These are phyloP conservation scores for Pestalotiopsis sp. DNA, from an alignment of 2,329 filamentous ascomycete species.

Conservation along the genomic window DNA sequence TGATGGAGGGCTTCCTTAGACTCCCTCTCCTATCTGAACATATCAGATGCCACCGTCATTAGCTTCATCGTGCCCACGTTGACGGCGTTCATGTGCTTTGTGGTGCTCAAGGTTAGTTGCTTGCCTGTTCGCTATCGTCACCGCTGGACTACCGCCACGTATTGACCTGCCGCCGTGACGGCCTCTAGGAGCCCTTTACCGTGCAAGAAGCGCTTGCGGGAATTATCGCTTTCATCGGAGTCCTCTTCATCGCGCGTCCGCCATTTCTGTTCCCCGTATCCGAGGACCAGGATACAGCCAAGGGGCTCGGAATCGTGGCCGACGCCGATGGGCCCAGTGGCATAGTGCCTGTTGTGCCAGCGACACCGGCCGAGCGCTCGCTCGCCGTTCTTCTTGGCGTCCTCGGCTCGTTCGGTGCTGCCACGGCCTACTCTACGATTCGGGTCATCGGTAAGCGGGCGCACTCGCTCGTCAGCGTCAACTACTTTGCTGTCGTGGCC, in stretches of 20 bases:
- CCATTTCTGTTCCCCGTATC: slow-evolving; percentile 55
- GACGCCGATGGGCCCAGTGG: slow-evolving; percentile 13
- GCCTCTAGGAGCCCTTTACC: slow-evolving; percentile 68
- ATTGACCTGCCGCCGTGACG: slow-evolving; percentile 12
- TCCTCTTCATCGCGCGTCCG: slow-evolving; percentile 74
- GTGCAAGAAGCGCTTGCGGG: slow-evolving; percentile 68
- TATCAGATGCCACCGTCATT: slow-evolving; percentile 78
- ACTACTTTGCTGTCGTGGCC: slow-evolving; percentile 71
- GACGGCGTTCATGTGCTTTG: slow-evolving; percentile 65
- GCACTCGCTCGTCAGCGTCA: slow-evolving; percentile 75
- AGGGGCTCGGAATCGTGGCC: neutral
- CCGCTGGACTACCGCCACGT: neutral
- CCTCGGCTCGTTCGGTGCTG: slow-evolving; percentile 68
- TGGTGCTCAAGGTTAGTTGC: slow-evolving; percentile 38
- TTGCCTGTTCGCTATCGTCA: neutral
- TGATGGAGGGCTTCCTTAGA: slow-evolving; percentile 40
- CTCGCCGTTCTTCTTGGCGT: slow-evolving; percentile 66
- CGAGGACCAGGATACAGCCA: slow-evolving; percentile 11
- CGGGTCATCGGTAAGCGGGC: slow-evolving; percentile 73
- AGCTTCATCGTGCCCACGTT: slow-evolving; percentile 76
- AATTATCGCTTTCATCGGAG: slow-evolving; percentile 68
- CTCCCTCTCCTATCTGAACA: slow-evolving; percentile 64
- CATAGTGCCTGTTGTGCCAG: slow-evolving; percentile 24
- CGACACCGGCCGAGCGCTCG: slow-evolving; percentile 61
- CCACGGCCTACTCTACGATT: slow-evolving; percentile 71